A percentile compares a stretch with the other conserved stretches of the same genome.
These are phyloP conservation scores for Plasmopara halstedii DNA, from an alignment of 352 stramenopile species.

Conservation along the genomic window DNA sequence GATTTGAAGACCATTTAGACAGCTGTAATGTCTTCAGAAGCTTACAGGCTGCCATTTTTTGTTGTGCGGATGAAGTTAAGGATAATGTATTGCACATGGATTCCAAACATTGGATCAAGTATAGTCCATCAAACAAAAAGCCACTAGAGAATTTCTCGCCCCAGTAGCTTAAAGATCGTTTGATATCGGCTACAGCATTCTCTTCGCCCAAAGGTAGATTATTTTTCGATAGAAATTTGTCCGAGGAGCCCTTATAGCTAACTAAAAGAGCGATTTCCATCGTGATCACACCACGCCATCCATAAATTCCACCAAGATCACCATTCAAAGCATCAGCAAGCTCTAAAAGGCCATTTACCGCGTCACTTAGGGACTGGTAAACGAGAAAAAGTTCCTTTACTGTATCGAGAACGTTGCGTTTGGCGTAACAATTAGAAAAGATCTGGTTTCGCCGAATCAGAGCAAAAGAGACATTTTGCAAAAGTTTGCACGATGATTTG, in stretches of 20 bases:
- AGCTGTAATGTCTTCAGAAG: conserved; percentile 27
- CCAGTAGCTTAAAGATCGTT: conserved; percentile 37
- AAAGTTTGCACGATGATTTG: not conserved
- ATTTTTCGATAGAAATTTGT: not conserved
- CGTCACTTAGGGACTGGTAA: conserved; percentile 15
- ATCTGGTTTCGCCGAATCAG: conserved; percentile 26
- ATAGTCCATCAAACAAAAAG: conserved; percentile 29
- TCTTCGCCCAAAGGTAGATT: conserved; percentile 23
- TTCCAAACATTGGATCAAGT: conserved; percentile 34
- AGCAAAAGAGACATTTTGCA: conserved; percentile 21
- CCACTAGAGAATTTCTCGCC: not conserved
- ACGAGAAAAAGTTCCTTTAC: conserved; percentile 21
- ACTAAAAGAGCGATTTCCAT: conserved; percentile 42
- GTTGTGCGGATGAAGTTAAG: conserved; percentile 36
- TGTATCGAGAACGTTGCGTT: conserved; percentile 9
- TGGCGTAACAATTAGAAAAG: conserved; percentile 29
- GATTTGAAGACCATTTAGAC: not conserved
- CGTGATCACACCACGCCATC: conserved; percentile 48
- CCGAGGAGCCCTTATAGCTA: conserved; percentile 22
- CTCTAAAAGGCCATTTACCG: conserved; percentile 12
- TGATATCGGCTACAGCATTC: conserved; percentile 35
- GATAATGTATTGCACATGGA: conserved; percentile 45
- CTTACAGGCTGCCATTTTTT: conserved; percentile 31
- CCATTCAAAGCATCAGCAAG: conserved; percentile 2
- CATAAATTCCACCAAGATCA: conserved; percentile 44